Evolutionary conservation across 495 filamentous ascomycete genomes (phyloP).

Genomic region (Neurospora sublineolata): DNA sequence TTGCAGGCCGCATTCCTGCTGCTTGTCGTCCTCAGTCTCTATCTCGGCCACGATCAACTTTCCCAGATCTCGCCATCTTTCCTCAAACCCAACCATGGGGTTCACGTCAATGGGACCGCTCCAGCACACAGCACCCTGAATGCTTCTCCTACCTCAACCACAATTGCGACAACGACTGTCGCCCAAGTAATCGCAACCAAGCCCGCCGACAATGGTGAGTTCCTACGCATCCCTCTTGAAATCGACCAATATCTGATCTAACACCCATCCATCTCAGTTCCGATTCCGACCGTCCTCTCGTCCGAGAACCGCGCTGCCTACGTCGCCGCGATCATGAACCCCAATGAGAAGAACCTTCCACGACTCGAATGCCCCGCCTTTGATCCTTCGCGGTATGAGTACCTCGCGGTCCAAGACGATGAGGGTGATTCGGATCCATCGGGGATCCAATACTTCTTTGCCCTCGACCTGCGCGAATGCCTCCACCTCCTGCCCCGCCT

Average conservation of each 20-base stretch:
- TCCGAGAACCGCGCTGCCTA: neutral
- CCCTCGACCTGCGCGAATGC: conserved; percentile 35
- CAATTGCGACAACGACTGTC: neutral
- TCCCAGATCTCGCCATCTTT: neutral
- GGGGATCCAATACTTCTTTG: conserved; percentile 32
- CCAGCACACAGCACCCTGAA: neutral
- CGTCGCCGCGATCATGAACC: neutral
- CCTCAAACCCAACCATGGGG: neutral
- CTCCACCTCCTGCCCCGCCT: conserved; percentile 33
- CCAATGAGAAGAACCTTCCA: neutral
- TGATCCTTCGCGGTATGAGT: neutral
- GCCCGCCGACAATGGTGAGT: neutral
- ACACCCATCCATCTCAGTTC: neutral
- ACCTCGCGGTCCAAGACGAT: neutral
- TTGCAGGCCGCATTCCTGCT: neutral
- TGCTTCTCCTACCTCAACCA: neutral
- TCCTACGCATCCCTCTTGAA: neutral
- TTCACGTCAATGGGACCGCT: neutral
- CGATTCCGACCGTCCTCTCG: neutral
- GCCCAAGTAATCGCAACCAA: neutral
- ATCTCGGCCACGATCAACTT: neutral
- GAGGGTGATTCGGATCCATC: neutral
- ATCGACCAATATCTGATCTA: neutral
- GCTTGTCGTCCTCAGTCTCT: neutral
- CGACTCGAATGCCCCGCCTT: conserved; percentile 2